Evolutionary conservation across 768 basidiomycete species (phyloP).

Genomic region (Pisolithus orientalis): DNA sequence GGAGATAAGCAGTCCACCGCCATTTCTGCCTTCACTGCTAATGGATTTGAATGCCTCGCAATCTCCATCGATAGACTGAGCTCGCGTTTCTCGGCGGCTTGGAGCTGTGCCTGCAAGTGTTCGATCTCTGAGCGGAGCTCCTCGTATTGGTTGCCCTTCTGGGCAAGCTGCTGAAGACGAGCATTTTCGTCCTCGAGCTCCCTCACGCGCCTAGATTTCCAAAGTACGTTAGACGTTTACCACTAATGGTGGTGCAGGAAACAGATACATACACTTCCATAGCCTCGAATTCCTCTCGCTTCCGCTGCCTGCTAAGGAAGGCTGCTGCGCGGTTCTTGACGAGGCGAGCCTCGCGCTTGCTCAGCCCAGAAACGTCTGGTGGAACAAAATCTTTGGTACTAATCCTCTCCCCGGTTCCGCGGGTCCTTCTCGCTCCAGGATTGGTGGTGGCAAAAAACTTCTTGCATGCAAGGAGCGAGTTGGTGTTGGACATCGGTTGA

Average conservation of each 20-base stretch:
- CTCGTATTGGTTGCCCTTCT: conserved; percentile 33
- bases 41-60: conserved; percentile 30
- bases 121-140: conserved; percentile 57
- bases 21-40: conserved; percentile 53
- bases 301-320: conserved; percentile 85
- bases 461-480: conserved; percentile 23
- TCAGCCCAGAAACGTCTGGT: conserved; percentile 81
- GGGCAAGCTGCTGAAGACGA: conserved; percentile 56
- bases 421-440: conserved; percentile 38
- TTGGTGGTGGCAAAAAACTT: conserved; percentile 44
- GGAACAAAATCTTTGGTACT: conserved; percentile 80
- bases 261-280: conserved; percentile 76
- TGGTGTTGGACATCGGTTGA: conserved; percentile 23
- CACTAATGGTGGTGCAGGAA: not conserved
- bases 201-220: conserved; percentile 59
- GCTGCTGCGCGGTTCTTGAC: conserved; percentile 92
- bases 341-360: conserved; percentile 85
- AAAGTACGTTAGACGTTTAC: not conserved
- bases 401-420: conserved; percentile 42
- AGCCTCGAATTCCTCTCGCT: conserved; percentile 85
- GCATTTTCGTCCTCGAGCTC: conserved; percentile 83
- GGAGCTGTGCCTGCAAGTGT: conserved; percentile 57
- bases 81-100: conserved; percentile 61
- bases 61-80: conserved; percentile 60
- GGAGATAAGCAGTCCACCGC: conserved; percentile 43